Conservation (phyloP, 1,139 yeast species). For the Suhomyces panamericanus region DNA sequence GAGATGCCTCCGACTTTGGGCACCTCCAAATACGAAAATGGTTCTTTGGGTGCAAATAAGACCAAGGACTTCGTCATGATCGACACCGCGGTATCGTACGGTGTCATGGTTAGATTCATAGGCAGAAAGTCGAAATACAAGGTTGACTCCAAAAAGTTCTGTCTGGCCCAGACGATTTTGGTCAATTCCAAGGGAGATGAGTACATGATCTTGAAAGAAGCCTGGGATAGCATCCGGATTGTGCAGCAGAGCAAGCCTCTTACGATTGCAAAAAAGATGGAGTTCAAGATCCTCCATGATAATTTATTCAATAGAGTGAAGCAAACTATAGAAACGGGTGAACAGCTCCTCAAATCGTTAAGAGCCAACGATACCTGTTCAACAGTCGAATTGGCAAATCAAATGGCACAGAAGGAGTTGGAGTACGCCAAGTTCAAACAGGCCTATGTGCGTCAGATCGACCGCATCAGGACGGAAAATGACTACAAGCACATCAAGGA, state of each 20-base stretch:
- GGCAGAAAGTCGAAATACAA: conserved; percentile 27
- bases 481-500: neutral
- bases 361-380: conserved; percentile 16
- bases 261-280: conserved; percentile 17
- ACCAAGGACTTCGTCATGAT: conserved; percentile 21
- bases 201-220: conserved; percentile 41
- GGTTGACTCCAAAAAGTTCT: conserved; percentile 19
- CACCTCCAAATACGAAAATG: neutral
- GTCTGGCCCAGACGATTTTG: conserved; percentile 26
- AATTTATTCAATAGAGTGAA: conserved; percentile 30
- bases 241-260: conserved; percentile 23
- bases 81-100: conserved; percentile 19
- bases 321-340: conserved; percentile 29
- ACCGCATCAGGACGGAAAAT: neutral
- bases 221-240: conserved; percentile 30
- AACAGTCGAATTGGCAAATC: conserved; percentile 18
- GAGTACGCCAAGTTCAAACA: conserved; percentile 24
- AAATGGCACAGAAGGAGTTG: conserved; percentile 20
- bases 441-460: conserved; percentile 15
- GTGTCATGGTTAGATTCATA: conserved; percentile 24
- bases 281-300: conserved; percentile 24
- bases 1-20: conserved; percentile 26
- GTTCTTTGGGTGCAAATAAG: conserved; percentile 3
- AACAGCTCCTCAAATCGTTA: conserved; percentile 21
- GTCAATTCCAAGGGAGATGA: conserved; percentile 44